phyloP scores from a whole-genome alignment of 257 asterid genomes.

The Nicotiana knightiana region DNA sequence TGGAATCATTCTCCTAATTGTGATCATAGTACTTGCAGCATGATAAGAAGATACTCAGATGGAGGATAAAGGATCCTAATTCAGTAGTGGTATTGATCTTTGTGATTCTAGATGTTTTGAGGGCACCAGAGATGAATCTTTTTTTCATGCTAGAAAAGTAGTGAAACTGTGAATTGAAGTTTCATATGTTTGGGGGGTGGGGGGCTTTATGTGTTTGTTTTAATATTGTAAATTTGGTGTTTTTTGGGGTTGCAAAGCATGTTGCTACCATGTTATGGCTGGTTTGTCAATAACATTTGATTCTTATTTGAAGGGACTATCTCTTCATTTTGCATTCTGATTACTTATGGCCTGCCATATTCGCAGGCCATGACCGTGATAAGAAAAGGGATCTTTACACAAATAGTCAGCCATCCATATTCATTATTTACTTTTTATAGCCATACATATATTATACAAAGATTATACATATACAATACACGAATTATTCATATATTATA shows the following conservation, averaged over 20 bases:
- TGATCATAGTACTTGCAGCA: slow-evolving; percentile 63
- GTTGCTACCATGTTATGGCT: not conserved
- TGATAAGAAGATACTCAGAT: slow-evolving; percentile 18
- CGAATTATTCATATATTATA: too few relatives aligned
- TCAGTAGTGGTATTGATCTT: not conserved
- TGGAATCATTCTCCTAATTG: slow-evolving; percentile 68
- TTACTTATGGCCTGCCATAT: not conserved
- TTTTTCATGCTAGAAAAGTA: not conserved
- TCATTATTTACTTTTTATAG: too few relatives aligned
- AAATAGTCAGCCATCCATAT: too few relatives aligned
- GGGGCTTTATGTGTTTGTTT: not conserved
- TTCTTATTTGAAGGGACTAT: not conserved
- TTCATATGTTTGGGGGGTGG: not conserved
- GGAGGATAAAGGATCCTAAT: not conserved
- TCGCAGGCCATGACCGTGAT: too few relatives aligned
- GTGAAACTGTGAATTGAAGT: not conserved
- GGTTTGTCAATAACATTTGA: not conserved
- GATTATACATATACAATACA: too few relatives aligned
- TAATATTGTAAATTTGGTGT: not conserved
- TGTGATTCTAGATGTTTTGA: not conserved
- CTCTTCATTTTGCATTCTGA: not conserved
- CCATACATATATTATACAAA: too few relatives aligned
- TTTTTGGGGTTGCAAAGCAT: not conserved
- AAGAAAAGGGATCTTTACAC: too few relatives aligned
- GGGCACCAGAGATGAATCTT: not conserved